Base-by-base conservation (phyloP, 257 asterid species). In the Ligustrum vulgare region DNA sequence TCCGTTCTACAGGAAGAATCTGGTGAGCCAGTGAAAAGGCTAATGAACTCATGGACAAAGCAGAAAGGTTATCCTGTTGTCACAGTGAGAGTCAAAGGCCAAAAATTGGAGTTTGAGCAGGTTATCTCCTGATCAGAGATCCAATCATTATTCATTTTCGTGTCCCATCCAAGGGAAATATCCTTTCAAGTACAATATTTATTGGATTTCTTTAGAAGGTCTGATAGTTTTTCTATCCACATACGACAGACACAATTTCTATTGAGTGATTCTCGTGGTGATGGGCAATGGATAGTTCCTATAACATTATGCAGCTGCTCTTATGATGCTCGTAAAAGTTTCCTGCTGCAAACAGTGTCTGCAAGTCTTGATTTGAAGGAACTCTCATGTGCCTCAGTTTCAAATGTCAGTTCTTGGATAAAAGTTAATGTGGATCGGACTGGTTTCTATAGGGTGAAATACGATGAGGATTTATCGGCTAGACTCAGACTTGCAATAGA, bases 281-380 rank as follows among this genome's bases (percentile, higher is more conserved):
- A 90, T 69, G 97, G 97, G 69, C 96, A 90, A 82, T 94, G 98
- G 98, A 80, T 94, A 76, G 91, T 91, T 84, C 98, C 98, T 49
- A 28, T 94, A 83, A 89, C 97, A 72, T 77, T 94, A 66, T 89
- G 97, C 73, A 82, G 84, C 72, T 88, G 91, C 79, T 85, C 97
- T 67, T 94, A 94, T 71, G 91, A 87, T 80, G 77, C 88, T 83
- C 84, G 83, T 58, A 88, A 88, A 84, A 89, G 87, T 76, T 89
- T 90, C 86, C 84, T 94, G 88, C 84, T 94, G 84, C 91, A 84
- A 80, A 75, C 89, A 60, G 88, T 85, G 76, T 88, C 83, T 72
- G 88, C 89, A 80, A 78, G 84, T 51, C 81, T 89, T 77, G 85
- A 94, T 82, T 78, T 91, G 56, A 88, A 85, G 79, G 93, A 90